A percentile compares a stretch with the other conserved stretches of the same genome.
phyloP scores from a whole-genome alignment of 805 yeast species.

The Allodekkera sacchari region DNA sequence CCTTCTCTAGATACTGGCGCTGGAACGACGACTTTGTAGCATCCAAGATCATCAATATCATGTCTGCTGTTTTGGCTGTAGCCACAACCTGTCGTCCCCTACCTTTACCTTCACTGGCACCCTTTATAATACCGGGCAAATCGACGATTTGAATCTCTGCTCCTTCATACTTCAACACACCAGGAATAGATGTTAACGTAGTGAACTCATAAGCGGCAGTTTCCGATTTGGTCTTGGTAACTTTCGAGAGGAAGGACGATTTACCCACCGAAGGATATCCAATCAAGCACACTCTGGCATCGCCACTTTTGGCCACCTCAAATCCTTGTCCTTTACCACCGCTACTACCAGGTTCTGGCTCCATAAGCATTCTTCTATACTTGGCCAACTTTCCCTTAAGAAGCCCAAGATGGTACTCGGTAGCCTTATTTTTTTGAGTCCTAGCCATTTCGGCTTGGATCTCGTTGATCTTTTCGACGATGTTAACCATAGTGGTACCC shows the following conservation, averaged over 20 bases:
- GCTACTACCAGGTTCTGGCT: constrained; percentile 69
- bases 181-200: constrained; percentile 93
- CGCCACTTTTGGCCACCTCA: constrained; percentile 93
- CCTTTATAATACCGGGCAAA: constrained; percentile 93
- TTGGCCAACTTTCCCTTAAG: constrained; percentile 92
- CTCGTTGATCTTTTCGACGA: constrained; percentile 67
- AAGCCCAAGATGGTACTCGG: constrained; percentile 93
- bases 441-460: constrained; percentile 91
- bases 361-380: constrained; percentile 82
- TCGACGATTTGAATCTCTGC: constrained; percentile 97
- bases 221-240: constrained; percentile 90
- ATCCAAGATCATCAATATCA: constrained; percentile 87
- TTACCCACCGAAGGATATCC: constrained; percentile 99
- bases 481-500: constrained; percentile 25
- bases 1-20: constrained; percentile 76
- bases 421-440: constrained; percentile 96
- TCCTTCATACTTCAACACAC: constrained; percentile 89
- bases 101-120: constrained; percentile 96
- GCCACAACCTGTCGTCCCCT: constrained; percentile 96
- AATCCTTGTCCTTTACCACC: constrained; percentile 71
- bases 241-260: constrained; percentile 79
- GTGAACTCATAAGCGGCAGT: constrained; percentile 95
- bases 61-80: constrained; percentile 90
- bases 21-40: constrained; percentile 93
- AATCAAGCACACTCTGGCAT: constrained; percentile 89